These are phyloP conservation scores for Ascoidea rubescens DNA, from an alignment of 805 yeast genomes.

Conservation along the genomic window DNA sequence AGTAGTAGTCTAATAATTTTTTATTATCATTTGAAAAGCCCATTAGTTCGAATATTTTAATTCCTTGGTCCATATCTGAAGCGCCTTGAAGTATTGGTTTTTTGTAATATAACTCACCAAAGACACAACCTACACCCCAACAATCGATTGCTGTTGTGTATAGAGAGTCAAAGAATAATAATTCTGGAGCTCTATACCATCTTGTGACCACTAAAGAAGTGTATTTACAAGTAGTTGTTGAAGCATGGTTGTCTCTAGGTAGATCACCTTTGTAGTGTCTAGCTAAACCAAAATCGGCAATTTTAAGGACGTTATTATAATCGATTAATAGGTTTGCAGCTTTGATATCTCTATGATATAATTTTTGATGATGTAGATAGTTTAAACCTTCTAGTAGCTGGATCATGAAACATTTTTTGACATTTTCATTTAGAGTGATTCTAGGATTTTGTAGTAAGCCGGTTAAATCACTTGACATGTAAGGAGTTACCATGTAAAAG, in stretches of 20 bases:
- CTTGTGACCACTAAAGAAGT: conserved; percentile 79
- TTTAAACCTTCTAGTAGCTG: conserved; percentile 75
- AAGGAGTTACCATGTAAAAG: conserved; percentile 84
- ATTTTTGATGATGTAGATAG: conserved; percentile 50
- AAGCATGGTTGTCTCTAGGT: conserved; percentile 26
- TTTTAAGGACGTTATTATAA: conserved; percentile 61
- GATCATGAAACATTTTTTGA: conserved; percentile 68
- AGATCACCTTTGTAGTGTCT: conserved; percentile 52
- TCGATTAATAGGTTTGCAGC: conserved; percentile 86
- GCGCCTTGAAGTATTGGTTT: conserved; percentile 79
- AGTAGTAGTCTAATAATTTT: conserved; percentile 11
- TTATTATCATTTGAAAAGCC: conserved; percentile 53
- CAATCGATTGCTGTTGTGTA: conserved; percentile 94
- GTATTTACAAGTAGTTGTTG: conserved; percentile 20
- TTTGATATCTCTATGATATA: conserved; percentile 81
- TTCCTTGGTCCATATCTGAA: conserved; percentile 81
- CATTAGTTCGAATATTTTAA: conserved; percentile 59
- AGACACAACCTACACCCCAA: conserved; percentile 97
- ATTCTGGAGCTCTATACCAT: conserved; percentile 96
- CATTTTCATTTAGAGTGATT: conserved; percentile 43
- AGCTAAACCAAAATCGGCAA: conserved; percentile 95
- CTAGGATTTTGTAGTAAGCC: conserved; percentile 79
- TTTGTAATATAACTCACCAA: conserved; percentile 76
- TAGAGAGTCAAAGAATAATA: conserved; percentile 71
- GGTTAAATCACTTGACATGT: conserved; percentile 87